Evolutionary conservation across 768 basidiomycete genomes (phyloP).

Genomic region (Pisolithus orientalis): DNA sequence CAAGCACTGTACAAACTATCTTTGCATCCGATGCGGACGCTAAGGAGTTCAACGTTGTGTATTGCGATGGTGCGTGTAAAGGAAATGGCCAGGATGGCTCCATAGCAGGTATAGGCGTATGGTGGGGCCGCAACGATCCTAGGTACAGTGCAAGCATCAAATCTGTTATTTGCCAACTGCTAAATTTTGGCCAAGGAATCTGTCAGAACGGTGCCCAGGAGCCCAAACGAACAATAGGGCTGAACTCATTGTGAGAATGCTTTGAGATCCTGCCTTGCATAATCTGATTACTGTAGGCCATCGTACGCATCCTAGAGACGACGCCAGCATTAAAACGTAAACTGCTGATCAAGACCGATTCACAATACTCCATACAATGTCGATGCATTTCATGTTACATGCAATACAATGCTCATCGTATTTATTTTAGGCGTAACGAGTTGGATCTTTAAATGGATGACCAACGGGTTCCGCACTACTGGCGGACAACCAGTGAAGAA

Average conservation of each 20-base stretch:
- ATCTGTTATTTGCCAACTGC: neutral
- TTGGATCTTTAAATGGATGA: conserved; percentile 68
- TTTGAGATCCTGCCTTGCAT: conserved; percentile 5
- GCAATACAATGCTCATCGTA: conserved; percentile 1
- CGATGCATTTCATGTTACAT: conserved; percentile 1
- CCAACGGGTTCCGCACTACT: conserved; percentile 43
- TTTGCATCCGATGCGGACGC: conserved; percentile 18
- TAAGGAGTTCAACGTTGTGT: conserved; percentile 48
- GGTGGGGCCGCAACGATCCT: conserved; percentile 70
- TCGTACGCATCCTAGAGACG: conserved; percentile 74
- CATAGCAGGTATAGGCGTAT: conserved; percentile 82
- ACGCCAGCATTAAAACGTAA: conserved; percentile 48
- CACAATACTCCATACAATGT: conserved; percentile 81
- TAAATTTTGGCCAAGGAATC: conserved; percentile 45
- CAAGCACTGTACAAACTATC: neutral
- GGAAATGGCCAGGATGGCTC: conserved; percentile 69
- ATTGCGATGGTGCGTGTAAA: conserved; percentile 86
- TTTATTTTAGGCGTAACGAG: conserved; percentile 47
- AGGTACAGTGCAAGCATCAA: conserved; percentile 31
- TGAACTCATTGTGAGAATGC: conserved; percentile 65
- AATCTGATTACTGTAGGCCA: conserved; percentile 50
- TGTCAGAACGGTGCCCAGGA: conserved; percentile 78
- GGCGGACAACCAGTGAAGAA: conserved; percentile 66
- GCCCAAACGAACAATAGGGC: conserved; percentile 85
- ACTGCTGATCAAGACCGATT: conserved; percentile 80